Percentiles rank a stretch among this genome's conserved stretches.
Conservation (phyloP, 805 yeast genomes). For the Vanderwaltozyma polyspora region DNA sequence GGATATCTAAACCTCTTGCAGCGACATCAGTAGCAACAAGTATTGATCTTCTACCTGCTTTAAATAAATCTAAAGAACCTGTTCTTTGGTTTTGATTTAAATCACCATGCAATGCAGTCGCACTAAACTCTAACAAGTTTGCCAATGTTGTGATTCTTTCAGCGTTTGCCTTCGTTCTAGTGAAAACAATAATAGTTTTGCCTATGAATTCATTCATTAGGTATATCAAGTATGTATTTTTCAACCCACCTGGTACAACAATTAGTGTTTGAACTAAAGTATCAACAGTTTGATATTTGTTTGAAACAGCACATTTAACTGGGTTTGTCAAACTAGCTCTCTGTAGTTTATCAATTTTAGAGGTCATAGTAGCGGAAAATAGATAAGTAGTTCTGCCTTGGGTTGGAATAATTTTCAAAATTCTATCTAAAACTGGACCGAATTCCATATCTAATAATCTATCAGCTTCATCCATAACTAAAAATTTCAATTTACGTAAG, state of each 20-base stretch:
- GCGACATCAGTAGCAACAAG: slow-evolving; percentile 99
- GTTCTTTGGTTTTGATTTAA: slow-evolving; percentile 96
- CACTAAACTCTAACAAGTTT: slow-evolving; percentile 98
- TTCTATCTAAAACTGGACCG: slow-evolving; percentile 98
- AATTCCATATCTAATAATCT: slow-evolving; percentile 99
- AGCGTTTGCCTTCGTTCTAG: slow-evolving; percentile 96
- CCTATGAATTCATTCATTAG: slow-evolving; percentile 58
- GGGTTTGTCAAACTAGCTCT: slow-evolving; percentile 85
- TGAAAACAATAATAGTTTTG: slow-evolving; percentile 76
- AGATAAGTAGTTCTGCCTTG: slow-evolving; percentile 98
- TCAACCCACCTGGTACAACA: slow-evolving; percentile 82
- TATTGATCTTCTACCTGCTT: slow-evolving; percentile 83
- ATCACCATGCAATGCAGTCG: slow-evolving; percentile 97
- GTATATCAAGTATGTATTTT: slow-evolving; percentile 80
- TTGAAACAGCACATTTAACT: slow-evolving; percentile 95
- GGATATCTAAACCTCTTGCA: slow-evolving; percentile 98
- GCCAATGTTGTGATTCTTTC: slow-evolving; percentile 86
- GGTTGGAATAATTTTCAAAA: slow-evolving; percentile 94
- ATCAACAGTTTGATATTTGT: slow-evolving; percentile 86
- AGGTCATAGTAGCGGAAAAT: slow-evolving; percentile 99
- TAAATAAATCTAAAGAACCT: slow-evolving; percentile 93
- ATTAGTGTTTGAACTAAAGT: slow-evolving; percentile 1
- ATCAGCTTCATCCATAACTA: slow-evolving; percentile 98
- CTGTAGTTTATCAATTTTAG: slow-evolving; percentile 89
- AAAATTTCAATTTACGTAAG: slow-evolving; percentile 89